These are phyloP conservation scores for Aspergillus fructus DNA, from an alignment of 2,329 filamentous ascomycete genomes.

Conservation along the genomic window DNA sequence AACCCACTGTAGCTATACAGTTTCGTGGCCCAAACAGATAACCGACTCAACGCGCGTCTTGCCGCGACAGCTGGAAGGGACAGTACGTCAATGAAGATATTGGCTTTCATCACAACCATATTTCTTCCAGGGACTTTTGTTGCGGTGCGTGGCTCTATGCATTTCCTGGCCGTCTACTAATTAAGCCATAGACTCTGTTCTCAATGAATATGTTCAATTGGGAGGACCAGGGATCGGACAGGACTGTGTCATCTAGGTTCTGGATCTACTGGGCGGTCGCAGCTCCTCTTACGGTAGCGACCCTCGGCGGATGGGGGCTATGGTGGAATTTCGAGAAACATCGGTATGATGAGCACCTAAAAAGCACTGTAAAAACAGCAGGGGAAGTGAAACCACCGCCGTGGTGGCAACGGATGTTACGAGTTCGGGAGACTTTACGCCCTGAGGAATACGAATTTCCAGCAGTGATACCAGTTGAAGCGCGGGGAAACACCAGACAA, in stretches of 20 bases:
- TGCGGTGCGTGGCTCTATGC: neutral
- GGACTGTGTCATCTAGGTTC: neutral
- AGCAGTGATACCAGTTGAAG: neutral
- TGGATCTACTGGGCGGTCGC: conserved; percentile 9
- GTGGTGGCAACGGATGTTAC: neutral
- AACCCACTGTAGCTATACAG: neutral
- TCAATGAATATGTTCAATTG: conserved; percentile 8
- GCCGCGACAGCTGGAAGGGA: neutral
- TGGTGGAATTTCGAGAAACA: conserved; percentile 11
- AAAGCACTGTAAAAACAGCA: neutral
- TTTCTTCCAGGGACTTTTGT: neutral
- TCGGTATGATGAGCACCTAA: conserved; percentile 2
- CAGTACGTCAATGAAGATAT: conserved; percentile 5
- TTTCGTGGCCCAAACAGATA: conserved; percentile 2
- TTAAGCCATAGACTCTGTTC: neutral
- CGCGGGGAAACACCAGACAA: too few relatives aligned
- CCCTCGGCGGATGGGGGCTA: conserved; percentile 4
- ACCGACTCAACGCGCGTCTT: neutral
- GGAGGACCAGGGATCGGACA: neutral
- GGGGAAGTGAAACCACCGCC: neutral
- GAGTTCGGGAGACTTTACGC: neutral
- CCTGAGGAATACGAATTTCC: neutral
- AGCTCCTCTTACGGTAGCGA: neutral
- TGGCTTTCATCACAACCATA: conserved; percentile 4
- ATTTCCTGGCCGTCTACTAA: neutral